phyloP scores from a whole-genome alignment of 208 protist genomes.

The Crithidia thermophila region DNA sequence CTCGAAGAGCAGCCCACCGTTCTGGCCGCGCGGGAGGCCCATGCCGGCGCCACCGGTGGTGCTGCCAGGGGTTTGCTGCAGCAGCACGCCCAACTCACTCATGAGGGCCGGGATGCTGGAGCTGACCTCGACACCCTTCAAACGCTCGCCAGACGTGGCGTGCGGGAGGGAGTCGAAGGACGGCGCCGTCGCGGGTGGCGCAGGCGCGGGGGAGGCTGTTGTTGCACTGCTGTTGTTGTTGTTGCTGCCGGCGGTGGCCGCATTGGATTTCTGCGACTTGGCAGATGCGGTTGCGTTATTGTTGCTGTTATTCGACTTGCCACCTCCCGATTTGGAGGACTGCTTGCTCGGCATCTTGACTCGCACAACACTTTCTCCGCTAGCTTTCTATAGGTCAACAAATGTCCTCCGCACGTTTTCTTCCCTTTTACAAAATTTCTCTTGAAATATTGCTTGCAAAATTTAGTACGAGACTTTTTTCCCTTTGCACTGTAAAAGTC shows the following conservation, averaged over 20 bases:
- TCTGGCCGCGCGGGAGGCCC: slow-evolving; percentile 29
- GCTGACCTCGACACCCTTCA: slow-evolving; percentile 31
- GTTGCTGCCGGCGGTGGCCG: background rate
- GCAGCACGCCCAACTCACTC: slow-evolving; percentile 34
- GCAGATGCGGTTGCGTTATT: background rate
- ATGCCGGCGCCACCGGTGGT: background rate
- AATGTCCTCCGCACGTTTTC: too few species aligned
- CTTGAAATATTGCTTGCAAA: too few species aligned
- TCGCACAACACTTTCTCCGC: background rate
- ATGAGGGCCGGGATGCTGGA: slow-evolving; percentile 33
- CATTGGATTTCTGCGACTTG: slow-evolving; percentile 3
- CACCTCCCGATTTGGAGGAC: slow-evolving; percentile 6
- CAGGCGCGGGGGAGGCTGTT: slow-evolving; percentile 2
- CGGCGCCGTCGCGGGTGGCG: slow-evolving; percentile 1
- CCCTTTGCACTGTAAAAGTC: too few species aligned
- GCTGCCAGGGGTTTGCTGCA: slow-evolving; percentile 31
- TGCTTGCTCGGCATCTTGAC: slow-evolving; percentile 22
- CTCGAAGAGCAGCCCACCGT: slow-evolving; percentile 39
- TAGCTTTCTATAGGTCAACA: background rate
- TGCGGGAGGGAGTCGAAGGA: slow-evolving; percentile 32
- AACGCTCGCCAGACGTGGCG: slow-evolving; percentile 29
- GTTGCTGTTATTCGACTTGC: too few species aligned
- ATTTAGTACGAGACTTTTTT: too few species aligned
- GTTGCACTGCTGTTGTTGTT: background rate
- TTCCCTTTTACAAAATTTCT: too few species aligned